phyloP scores from a whole-genome alignment of 768 basidiomycete species.

The Dioszegia hungarica region DNA sequence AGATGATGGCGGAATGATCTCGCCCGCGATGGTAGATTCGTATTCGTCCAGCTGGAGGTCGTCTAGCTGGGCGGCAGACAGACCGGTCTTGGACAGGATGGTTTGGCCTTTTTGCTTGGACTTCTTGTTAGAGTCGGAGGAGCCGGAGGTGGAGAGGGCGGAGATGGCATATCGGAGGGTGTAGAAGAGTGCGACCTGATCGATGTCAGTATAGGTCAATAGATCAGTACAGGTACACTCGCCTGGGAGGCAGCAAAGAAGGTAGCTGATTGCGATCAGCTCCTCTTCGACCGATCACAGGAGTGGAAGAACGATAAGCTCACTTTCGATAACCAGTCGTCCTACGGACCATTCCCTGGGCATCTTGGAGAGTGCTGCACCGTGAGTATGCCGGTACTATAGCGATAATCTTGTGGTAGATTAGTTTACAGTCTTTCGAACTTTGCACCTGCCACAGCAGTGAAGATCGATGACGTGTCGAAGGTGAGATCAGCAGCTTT shows the following conservation, averaged over 20 bases:
- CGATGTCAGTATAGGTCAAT: neutral
- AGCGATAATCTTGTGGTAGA: neutral
- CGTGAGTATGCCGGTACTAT: too few relatives aligned
- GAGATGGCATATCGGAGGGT: slow-evolving; percentile 44
- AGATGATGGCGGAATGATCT: slow-evolving; percentile 60
- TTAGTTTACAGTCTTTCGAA: too few relatives aligned
- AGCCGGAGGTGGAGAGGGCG: slow-evolving; percentile 43
- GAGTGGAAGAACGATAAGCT: slow-evolving; percentile 2
- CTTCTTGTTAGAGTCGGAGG: slow-evolving; percentile 46
- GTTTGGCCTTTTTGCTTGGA: slow-evolving; percentile 47
- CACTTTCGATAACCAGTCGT: slow-evolving; percentile 46
- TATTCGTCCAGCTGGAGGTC: slow-evolving; percentile 77
- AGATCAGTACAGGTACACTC: neutral
- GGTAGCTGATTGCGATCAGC: slow-evolving; percentile 29
- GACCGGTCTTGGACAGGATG: slow-evolving; percentile 45
- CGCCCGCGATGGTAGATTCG: slow-evolving; percentile 87
- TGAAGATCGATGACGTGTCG: too few relatives aligned
- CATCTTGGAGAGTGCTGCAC: too few relatives aligned
- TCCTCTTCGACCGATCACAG: neutral
- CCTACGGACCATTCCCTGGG: slow-evolving; percentile 32
- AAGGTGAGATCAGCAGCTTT: neutral
- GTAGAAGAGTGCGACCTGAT: slow-evolving; percentile 49
- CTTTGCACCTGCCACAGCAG: too few relatives aligned
- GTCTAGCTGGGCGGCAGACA: slow-evolving; percentile 43
- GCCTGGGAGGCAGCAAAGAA: slow-evolving; percentile 49